Conservation (phyloP, 2,329 filamentous ascomycete species). For the Amauroascus niger region DNA sequence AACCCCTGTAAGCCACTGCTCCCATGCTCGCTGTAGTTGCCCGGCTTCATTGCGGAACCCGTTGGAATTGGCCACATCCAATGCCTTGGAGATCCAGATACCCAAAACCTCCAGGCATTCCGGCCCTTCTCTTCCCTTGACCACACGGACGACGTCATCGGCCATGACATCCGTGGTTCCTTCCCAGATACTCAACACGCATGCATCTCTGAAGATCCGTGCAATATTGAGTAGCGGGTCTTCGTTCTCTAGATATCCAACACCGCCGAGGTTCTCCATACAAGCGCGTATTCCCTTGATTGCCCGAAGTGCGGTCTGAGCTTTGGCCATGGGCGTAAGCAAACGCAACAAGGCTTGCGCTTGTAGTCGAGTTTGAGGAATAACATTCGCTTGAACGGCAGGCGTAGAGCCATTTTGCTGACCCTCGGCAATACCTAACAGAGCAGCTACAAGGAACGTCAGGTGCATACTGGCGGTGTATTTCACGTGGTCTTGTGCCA, state of each 20-base stretch:
- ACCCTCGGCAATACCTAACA: slow-evolving; percentile 29
- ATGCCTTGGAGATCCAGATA: slow-evolving; percentile 39
- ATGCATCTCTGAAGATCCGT: slow-evolving; percentile 54
- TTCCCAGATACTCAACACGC: slow-evolving; percentile 59
- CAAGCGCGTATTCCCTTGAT: slow-evolving; percentile 22
- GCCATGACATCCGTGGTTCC: slow-evolving; percentile 61
- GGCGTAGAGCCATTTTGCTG: slow-evolving; percentile 17
- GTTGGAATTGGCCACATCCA: slow-evolving; percentile 39
- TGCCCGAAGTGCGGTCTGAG: slow-evolving; percentile 21
- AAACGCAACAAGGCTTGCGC: slow-evolving; percentile 25
- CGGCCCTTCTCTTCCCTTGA: slow-evolving; percentile 25
- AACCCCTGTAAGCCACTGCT: slow-evolving; percentile 13
- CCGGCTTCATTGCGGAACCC: slow-evolving; percentile 37
- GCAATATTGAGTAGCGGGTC: slow-evolving; percentile 57
- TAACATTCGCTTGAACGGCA: slow-evolving; percentile 16
- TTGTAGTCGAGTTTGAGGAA: slow-evolving; percentile 19
- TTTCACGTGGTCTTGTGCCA: slow-evolving; percentile 33
- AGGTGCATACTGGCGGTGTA: slow-evolving; percentile 33
- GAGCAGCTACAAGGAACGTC: slow-evolving; percentile 28
- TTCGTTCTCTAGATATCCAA: slow-evolving; percentile 28
- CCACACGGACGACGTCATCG: slow-evolving; percentile 39
- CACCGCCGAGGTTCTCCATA: slow-evolving; percentile 28
- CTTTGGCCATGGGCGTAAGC: slow-evolving; percentile 29
- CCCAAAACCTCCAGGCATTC: slow-evolving; percentile 22
- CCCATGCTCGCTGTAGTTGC: slow-evolving; percentile 19